Percentiles rank a stretch among this genome's conserved stretches.
phyloP scores from a whole-genome alignment of 2,329 filamentous ascomycete species.

The Ophiosphaerella herpotricha region DNA sequence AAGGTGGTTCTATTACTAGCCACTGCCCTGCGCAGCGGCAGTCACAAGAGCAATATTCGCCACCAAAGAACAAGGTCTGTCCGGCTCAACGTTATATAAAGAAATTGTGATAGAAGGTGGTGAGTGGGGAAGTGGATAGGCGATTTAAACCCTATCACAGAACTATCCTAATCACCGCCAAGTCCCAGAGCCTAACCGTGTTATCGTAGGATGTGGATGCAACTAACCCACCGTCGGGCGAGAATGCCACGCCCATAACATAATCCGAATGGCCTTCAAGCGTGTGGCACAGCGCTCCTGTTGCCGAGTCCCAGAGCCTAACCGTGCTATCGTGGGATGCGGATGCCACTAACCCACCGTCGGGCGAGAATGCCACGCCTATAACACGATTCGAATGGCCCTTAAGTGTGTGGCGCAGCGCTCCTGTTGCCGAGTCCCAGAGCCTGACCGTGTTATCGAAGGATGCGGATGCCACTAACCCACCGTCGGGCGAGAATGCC shows the following conservation, averaged over 20 bases:
- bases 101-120: too few species aligned
- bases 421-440: background rate
- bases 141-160: too few species aligned
- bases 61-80: too few species aligned
- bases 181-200: background rate
- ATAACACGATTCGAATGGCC: background rate
- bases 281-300: background rate
- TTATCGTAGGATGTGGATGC: background rate
- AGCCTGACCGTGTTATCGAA: background rate
- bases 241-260: background rate
- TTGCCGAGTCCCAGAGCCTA: background rate
- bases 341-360: constrained; percentile 1
- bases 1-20: too few species aligned
- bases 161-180: background rate
- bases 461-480: background rate
- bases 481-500: background rate
- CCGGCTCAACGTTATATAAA: too few species aligned
- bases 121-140: too few species aligned
- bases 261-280: background rate
- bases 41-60: too few species aligned
- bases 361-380: background rate
- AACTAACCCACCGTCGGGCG: constrained; percentile 1
- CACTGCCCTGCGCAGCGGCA: too few species aligned
- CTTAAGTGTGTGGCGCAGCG: background rate
- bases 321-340: background rate